Percentiles rank a stretch among this genome's conserved stretches.
Conservation (phyloP, 441 rosid species). For the Croton setiger region DNA sequence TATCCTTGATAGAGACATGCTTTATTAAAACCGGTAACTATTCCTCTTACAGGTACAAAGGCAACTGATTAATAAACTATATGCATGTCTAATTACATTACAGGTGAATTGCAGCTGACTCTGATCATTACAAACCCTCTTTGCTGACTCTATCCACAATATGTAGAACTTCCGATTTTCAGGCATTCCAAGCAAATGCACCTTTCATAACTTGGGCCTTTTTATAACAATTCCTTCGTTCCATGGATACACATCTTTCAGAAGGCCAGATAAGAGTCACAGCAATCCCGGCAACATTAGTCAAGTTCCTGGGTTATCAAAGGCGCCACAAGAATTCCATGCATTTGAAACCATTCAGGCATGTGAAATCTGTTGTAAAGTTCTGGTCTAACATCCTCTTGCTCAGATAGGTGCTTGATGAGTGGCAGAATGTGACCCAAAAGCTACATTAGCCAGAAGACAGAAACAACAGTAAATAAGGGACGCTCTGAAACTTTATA, state of each 20-base stretch:
- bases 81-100: too few species aligned
- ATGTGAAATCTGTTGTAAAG: slow-evolving; percentile 42
- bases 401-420: slow-evolving; percentile 39
- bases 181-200: neutral
- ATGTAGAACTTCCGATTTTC: neutral
- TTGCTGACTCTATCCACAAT: neutral
- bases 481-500: neutral
- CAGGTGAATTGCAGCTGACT: neutral
- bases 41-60: neutral
- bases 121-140: neutral
- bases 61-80: neutral
- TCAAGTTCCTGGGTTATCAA: neutral
- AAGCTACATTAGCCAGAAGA: slow-evolving; percentile 28
- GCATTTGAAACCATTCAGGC: slow-evolving; percentile 58
- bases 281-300: neutral
- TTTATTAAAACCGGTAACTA: neutral
- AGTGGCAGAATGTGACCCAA: slow-evolving; percentile 49
- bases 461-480: slow-evolving; percentile 5
- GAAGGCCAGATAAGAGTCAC: neutral
- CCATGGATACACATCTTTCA: neutral
- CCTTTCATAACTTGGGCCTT: neutral
- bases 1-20: too few species aligned
- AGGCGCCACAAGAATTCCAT: slow-evolving; percentile 38
- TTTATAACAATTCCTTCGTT: neutral
- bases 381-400: slow-evolving; percentile 44